Evolutionary conservation across 257 asterid genomes (phyloP).

Genomic region (Petrea volubilis): DNA sequence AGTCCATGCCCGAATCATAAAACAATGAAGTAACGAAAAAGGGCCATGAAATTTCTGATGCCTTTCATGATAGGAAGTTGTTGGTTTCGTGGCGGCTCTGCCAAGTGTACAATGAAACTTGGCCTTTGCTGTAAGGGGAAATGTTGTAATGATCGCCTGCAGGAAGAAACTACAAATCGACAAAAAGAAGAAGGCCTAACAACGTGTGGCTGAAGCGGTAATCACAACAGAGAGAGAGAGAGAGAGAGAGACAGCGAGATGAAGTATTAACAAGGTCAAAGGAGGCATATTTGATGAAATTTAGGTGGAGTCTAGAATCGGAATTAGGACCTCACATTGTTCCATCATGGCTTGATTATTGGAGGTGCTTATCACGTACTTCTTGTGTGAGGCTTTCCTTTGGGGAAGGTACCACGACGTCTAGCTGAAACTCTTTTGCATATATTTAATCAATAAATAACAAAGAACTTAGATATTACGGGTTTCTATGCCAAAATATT

Average conservation of each 20-base stretch:
- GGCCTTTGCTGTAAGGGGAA: conserved; percentile 22
- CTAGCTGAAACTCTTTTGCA: conserved; percentile 3
- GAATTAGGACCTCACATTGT: conserved; percentile 57
- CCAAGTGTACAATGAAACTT: conserved; percentile 15
- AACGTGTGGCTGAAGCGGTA: conserved; percentile 35
- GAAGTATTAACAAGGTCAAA: conserved; percentile 37
- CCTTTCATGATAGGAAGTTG: conserved; percentile 6
- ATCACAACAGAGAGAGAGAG: conserved; percentile 35
- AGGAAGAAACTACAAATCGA: conserved; percentile 33
- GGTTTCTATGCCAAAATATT: too few relatives aligned
- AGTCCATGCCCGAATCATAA: conserved; percentile 35
- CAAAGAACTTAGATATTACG: too few relatives aligned
- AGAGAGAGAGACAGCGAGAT: conserved; percentile 19
- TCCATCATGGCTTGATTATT: conserved; percentile 42
- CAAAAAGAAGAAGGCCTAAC: conserved; percentile 35
- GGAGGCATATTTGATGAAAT: conserved; percentile 30
- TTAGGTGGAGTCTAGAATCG: conserved; percentile 33
- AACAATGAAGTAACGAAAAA: conserved; percentile 7
- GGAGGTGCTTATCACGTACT: conserved; percentile 46
- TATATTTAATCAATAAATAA: not conserved
- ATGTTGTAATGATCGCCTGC: conserved; percentile 55
- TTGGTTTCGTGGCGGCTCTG: conserved; percentile 11
- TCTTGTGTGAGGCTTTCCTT: conserved; percentile 33
- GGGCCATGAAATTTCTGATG: conserved; percentile 3
- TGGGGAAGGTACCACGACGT: conserved; percentile 10